Evolutionary conservation across 1,139 yeast species (phyloP).

Genomic region (Hansenula lynferdii): DNA sequence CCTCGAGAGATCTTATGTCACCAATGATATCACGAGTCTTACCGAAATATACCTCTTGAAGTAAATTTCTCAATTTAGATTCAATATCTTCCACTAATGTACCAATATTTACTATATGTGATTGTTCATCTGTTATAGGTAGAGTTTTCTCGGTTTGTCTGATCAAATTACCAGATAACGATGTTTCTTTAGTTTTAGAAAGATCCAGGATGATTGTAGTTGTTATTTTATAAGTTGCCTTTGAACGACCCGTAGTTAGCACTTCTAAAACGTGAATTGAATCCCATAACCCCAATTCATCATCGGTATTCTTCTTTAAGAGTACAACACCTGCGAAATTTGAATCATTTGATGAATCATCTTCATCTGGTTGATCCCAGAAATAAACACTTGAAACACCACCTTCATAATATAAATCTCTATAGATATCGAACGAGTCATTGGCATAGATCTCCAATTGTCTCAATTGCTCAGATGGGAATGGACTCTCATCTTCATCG

Average conservation of each 20-base stretch:
- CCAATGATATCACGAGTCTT: constrained; percentile 83
- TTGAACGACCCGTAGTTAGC: constrained; percentile 37
- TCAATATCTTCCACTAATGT: constrained; percentile 84
- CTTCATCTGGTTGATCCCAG: constrained; percentile 73
- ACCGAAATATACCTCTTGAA: constrained; percentile 94
- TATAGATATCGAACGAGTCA: constrained; percentile 86
- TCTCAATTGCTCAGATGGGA: constrained; percentile 64
- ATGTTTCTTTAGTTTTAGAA: constrained; percentile 36
- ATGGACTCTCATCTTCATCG: constrained; percentile 61
- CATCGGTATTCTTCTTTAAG: constrained; percentile 63
- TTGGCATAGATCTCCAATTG: constrained; percentile 78
- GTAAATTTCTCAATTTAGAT: constrained; percentile 75
- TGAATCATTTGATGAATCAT: constrained; percentile 35
- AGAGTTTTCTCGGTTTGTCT: constrained; percentile 63
- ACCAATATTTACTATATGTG: constrained; percentile 85
- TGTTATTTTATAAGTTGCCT: constrained; percentile 69
- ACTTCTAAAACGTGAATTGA: constrained; percentile 91
- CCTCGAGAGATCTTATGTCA: constrained; percentile 60
- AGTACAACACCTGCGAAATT: constrained; percentile 90
- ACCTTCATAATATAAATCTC: constrained; percentile 94
- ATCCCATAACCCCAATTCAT: constrained; percentile 71
- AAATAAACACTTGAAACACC: constrained; percentile 87
- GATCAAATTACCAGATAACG: constrained; percentile 78
- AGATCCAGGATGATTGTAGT: constrained; percentile 84
- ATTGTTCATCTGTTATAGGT: constrained; percentile 36